Evolutionary conservation across 768 basidiomycete genomes (phyloP), one percentile per base, ranked within the genome.

Genomic region (Lyophyllum shimeji): DNA sequence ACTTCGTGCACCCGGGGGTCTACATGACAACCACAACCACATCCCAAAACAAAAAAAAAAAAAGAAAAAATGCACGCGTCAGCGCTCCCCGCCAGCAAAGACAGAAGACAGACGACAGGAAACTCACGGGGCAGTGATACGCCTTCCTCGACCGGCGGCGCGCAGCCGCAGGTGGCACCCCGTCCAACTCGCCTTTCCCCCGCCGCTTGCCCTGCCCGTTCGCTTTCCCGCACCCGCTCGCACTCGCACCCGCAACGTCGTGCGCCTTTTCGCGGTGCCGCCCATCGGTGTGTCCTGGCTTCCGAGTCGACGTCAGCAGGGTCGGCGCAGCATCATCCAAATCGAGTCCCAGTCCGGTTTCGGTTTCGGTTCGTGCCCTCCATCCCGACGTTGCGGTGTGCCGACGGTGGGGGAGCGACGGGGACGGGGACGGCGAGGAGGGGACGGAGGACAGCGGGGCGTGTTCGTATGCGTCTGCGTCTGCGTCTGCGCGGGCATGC

Each of bases 1-100:
- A 69, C 79, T 85, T 87, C 20, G 78, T 77, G 61, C 84, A 85
- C 4, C 82, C 82, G 1, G 73, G 66, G 58, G 69, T 74, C 73
- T 76, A 29, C 29, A 29, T 9, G 29, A 29, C 29, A 29, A 29
- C 29, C 5, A 29, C 4, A 29, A 29, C 29, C 5, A 9, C 5
- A 29, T 4, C 29, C 29, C 4, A 29, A 29, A 9, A 29, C 29
- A 29, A 29, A 29, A 29, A 29, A 29, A 29, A 29, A 29, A 29
- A 29, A 29, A 29, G 29, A 9, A 29, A 29, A n/a, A n/a, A n/a
- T n/a, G n/a, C n/a, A n/a, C n/a, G n/a, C n/a, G n/a, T n/a, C n/a
- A n/a, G n/a, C n/a, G n/a, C n/a, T n/a, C n/a, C n/a, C n/a, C n/a
- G n/a, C n/a, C n/a, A n/a, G n/a, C n/a, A n/a, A n/a, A 21, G 31